These are phyloP conservation scores for Myxozyma udenii DNA, from an alignment of 805 yeast species.

Conservation along the genomic window DNA sequence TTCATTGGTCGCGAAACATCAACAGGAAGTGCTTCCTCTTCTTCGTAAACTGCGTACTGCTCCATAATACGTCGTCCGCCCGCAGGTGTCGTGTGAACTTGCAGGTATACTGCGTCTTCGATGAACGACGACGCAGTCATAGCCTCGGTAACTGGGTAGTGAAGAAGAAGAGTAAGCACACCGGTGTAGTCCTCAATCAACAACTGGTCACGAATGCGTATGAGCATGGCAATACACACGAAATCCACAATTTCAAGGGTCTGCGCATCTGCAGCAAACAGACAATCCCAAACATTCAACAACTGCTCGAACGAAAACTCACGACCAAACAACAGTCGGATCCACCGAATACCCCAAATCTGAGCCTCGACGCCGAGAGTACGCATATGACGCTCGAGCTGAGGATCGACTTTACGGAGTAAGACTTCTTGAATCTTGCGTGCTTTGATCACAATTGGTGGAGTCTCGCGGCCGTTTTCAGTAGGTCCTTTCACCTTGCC, in stretches of 20 bases:
- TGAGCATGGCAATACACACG: slow-evolving; percentile 38
- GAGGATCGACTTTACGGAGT: slow-evolving; percentile 35
- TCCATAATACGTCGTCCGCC: slow-evolving; percentile 24
- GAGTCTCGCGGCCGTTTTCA: slow-evolving; percentile 19
- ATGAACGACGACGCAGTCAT: slow-evolving; percentile 22
- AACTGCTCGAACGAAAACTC: slow-evolving; percentile 37
- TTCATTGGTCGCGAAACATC: slow-evolving; percentile 18
- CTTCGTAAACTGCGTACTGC: slow-evolving; percentile 14
- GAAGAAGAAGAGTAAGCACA: slow-evolving; percentile 20
- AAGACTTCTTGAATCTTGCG: slow-evolving; percentile 36
- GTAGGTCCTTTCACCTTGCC: slow-evolving; percentile 22
- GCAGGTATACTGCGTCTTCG: slow-evolving; percentile 26
- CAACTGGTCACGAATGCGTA: slow-evolving; percentile 33
- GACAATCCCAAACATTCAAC: slow-evolving; percentile 38
- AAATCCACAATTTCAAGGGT: slow-evolving; percentile 37
- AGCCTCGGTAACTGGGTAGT: slow-evolving; percentile 24
- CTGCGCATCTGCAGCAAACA: slow-evolving; percentile 38
- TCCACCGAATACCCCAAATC: slow-evolving; percentile 42
- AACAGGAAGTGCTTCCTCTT: background rate
- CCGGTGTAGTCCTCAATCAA: slow-evolving; percentile 25
- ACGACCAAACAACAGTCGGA: slow-evolving; percentile 39
- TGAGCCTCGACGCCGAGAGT: slow-evolving; percentile 38
- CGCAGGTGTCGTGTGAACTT: slow-evolving; percentile 17
- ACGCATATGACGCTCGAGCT: slow-evolving; percentile 31
- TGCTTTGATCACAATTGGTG: slow-evolving; percentile 37